Evolutionary conservation across 2,329 filamentous ascomycete species (phyloP).

Genomic region (Cytospora chrysosperma): DNA sequence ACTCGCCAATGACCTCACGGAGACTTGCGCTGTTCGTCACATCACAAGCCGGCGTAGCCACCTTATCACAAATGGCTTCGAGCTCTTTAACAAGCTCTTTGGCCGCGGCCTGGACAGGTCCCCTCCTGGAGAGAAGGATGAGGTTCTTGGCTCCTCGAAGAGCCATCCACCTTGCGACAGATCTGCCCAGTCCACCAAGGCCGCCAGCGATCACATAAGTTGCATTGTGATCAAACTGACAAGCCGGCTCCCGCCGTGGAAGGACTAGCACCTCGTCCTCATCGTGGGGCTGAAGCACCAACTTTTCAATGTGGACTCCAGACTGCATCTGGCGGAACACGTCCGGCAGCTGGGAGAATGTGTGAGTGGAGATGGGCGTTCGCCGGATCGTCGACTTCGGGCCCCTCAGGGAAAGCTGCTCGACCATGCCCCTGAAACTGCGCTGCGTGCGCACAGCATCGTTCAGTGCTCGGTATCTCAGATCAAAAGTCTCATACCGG

Average conservation of each 20-base stretch:
- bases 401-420: constrained; percentile 4
- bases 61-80: constrained; percentile 9
- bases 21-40: constrained; percentile 20
- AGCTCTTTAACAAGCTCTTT: constrained; percentile 19
- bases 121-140: constrained; percentile 25
- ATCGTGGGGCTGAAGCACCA: constrained; percentile 25
- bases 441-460: constrained; percentile 14
- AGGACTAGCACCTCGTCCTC: constrained; percentile 26
- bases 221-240: constrained; percentile 18
- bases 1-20: constrained; percentile 7
- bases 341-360: constrained; percentile 19
- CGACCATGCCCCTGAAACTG: constrained; percentile 10
- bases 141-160: constrained; percentile 24
- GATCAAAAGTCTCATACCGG: constrained; percentile 15
- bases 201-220: constrained; percentile 31
- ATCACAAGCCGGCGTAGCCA: constrained; percentile 25
- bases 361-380: constrained; percentile 2
- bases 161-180: constrained; percentile 25
- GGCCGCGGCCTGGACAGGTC: constrained; percentile 6
- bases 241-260: constrained; percentile 19
- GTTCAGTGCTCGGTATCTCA: constrained; percentile 1
- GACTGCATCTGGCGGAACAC: constrained; percentile 29
- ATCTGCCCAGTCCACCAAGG: constrained; percentile 30
- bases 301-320: constrained; percentile 22
- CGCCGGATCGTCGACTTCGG: not conserved